These are phyloP conservation scores for Aspergillus sp. DNA, from an alignment of 2,329 filamentous ascomycete species.

Conservation along the genomic window DNA sequence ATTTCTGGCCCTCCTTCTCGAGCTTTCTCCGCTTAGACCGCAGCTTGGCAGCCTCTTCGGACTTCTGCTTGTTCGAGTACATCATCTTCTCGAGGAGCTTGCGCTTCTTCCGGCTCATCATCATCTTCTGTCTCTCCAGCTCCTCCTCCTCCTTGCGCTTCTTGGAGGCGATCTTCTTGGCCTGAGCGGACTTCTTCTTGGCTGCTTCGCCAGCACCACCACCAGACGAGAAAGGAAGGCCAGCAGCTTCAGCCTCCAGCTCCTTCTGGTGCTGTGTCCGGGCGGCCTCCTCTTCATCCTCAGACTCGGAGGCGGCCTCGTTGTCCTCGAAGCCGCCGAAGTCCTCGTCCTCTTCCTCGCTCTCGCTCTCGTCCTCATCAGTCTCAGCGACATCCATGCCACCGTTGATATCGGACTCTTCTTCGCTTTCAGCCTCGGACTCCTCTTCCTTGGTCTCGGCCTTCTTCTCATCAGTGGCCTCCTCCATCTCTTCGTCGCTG, in stretches of 20 bases:
- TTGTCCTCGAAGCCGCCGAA: constrained; percentile 56
- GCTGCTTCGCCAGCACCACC: constrained; percentile 60
- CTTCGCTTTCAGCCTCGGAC: constrained; percentile 48
- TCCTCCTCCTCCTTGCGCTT: constrained; percentile 76
- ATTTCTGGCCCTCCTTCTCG: constrained; percentile 53
- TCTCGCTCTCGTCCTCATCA: constrained; percentile 52
- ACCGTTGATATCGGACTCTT: constrained; percentile 45
- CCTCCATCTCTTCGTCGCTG: constrained; percentile 44
- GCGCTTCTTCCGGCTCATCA: constrained; percentile 97
- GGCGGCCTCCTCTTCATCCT: constrained; percentile 62
- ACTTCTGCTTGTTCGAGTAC: constrained; percentile 91
- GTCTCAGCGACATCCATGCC: constrained; percentile 54
- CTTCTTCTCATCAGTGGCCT: constrained; percentile 27
- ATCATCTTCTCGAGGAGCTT: constrained; percentile 98
- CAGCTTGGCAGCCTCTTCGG: constrained; percentile 83
- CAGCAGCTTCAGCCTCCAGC: constrained; percentile 86
- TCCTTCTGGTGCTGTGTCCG: constrained; percentile 79
- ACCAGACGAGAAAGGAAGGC: constrained; percentile 53
- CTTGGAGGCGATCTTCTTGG: constrained; percentile 68
- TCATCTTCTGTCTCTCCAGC: constrained; percentile 89
- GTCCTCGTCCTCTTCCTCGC: constrained; percentile 45
- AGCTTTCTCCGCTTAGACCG: constrained; percentile 87
- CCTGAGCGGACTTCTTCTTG: constrained; percentile 69
- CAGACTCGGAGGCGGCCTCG: constrained; percentile 49
- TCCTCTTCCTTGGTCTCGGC: constrained; percentile 35